These are phyloP conservation scores for Posidonia oceanica DNA, from an alignment of 116 monocot species.

Conservation along the genomic window DNA sequence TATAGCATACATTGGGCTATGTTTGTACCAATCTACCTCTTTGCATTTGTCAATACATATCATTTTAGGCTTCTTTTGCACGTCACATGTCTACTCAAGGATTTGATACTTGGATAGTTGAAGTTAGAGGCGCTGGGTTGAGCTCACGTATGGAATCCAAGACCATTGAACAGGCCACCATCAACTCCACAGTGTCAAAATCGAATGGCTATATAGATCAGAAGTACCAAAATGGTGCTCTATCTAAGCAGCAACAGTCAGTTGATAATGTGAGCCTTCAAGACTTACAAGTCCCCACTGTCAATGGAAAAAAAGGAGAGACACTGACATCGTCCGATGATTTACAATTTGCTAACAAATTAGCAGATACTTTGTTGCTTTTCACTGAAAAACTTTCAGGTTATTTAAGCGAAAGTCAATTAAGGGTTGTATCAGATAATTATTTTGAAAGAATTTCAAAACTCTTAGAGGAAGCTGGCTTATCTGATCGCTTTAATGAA, in stretches of 20 bases:
- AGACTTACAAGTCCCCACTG: conserved; percentile 10
- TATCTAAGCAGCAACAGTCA: conserved; percentile 14
- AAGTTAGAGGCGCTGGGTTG: conserved; percentile 87
- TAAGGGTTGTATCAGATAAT: conserved; percentile 46
- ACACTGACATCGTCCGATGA: conserved; percentile 34
- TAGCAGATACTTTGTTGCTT: conserved; percentile 54
- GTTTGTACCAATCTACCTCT: no score
- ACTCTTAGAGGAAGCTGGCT: conserved; percentile 71
- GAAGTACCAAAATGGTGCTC: conserved; percentile 12
- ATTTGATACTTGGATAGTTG: conserved; percentile 99
- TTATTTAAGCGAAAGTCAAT: conserved; percentile 74
- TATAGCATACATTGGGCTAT: no score
- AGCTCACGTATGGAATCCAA: conserved; percentile 36
- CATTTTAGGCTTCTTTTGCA: conserved; percentile 87
- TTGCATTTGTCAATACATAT: not conserved
- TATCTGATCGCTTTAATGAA: conserved; percentile 75
- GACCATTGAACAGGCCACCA: conserved; percentile 11
- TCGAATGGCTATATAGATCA: not conserved
- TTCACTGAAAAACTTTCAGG: conserved; percentile 72
- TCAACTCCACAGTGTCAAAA: conserved; percentile 10
- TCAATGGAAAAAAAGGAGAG: not conserved
- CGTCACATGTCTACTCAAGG: conserved; percentile 87
- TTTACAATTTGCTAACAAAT: conserved; percentile 38
- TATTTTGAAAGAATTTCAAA: conserved; percentile 83
- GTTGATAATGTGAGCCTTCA: conserved; percentile 2